A percentile compares a stretch with the other conserved stretches of the same genome.
These are phyloP conservation scores for Ustilago lituana DNA, from an alignment of 1,284 basidiomycete genomes.

Conservation along the genomic window DNA sequence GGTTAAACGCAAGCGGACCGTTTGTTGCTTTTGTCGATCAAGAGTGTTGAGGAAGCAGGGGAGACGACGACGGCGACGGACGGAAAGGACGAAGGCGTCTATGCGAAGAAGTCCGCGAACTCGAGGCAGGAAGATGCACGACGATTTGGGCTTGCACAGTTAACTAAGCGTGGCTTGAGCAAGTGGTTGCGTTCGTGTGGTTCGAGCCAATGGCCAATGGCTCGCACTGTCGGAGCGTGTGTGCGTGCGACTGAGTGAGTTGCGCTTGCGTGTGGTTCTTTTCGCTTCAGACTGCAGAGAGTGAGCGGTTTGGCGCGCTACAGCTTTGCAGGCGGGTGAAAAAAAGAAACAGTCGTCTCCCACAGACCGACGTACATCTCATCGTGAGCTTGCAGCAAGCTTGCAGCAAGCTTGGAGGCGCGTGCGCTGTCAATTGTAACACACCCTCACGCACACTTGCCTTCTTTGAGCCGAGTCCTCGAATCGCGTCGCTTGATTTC, in stretches of 20 bases:
- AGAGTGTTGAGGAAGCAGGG: not conserved
- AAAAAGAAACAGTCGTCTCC: not conserved
- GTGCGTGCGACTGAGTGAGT: not conserved
- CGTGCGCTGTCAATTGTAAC: constrained; percentile 23
- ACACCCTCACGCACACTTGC: not conserved
- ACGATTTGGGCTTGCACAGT: constrained; percentile 6
- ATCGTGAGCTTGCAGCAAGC: constrained; percentile 12
- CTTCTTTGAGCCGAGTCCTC: not conserved
- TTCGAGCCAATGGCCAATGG: not conserved
- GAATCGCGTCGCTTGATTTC: constrained; percentile 15
- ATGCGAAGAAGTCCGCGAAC: constrained; percentile 17
- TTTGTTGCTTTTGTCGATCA: not conserved
- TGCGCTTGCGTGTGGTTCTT: constrained; percentile 19
- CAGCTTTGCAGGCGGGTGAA: constrained; percentile 13
- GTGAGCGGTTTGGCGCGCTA: constrained; percentile 23
- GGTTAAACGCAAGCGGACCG: not conserved
- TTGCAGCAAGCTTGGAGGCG: constrained; percentile 9
- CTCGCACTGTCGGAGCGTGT: constrained; percentile 3
- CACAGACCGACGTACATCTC: constrained; percentile 6
- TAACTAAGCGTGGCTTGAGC: constrained; percentile 3
- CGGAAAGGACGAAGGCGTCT: not conserved
- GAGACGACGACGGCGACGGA: not conserved
- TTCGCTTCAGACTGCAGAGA: too few relatives aligned
- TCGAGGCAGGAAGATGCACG: constrained; percentile 14
- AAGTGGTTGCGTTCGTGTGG: constrained; percentile 19